Percentiles rank a stretch among this genome's conserved stretches.
Evolutionary conservation across 306 rosid species (phyloP).

Genomic region (Medicago lupulina): DNA sequence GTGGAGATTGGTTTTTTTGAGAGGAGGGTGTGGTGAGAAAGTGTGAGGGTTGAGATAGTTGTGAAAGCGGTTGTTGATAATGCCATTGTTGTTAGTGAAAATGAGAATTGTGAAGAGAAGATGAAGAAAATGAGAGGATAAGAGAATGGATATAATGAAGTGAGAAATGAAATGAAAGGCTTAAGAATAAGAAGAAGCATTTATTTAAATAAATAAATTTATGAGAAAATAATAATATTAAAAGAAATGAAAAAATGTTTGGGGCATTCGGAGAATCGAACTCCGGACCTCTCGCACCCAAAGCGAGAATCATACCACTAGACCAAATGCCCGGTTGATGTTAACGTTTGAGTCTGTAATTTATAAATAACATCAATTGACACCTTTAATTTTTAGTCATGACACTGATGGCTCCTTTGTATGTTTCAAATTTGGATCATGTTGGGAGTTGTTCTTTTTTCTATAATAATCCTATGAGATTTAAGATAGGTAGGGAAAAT

Average conservation of each 20-base stretch:
- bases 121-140: not conserved
- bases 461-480: too few species aligned
- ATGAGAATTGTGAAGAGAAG: not conserved
- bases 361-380: too few species aligned
- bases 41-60: conserved; percentile 66
- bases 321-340: conserved; percentile 55
- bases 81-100: not conserved
- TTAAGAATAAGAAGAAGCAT: not conserved
- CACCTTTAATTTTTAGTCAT: too few species aligned
- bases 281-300: conserved; percentile 79
- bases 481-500: too few species aligned
- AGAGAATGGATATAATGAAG: conserved; percentile 19
- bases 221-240: too few species aligned
- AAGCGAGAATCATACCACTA: conserved; percentile 82
- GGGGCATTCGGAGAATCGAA: conserved; percentile 77
- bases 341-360: not conserved
- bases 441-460: too few species aligned
- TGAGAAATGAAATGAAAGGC: conserved; percentile 8
- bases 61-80: not conserved
- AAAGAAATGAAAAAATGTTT: not conserved
- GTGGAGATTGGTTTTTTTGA: conserved; percentile 46
- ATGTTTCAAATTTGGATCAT: too few species aligned
- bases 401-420: too few species aligned
- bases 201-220: not conserved
- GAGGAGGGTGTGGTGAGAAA: conserved; percentile 48